A percentile compares a stretch with the other conserved stretches of the same genome.
These are phyloP conservation scores for Ustilago crameri DNA, from an alignment of 1,284 basidiomycete species.

Conservation along the genomic window DNA sequence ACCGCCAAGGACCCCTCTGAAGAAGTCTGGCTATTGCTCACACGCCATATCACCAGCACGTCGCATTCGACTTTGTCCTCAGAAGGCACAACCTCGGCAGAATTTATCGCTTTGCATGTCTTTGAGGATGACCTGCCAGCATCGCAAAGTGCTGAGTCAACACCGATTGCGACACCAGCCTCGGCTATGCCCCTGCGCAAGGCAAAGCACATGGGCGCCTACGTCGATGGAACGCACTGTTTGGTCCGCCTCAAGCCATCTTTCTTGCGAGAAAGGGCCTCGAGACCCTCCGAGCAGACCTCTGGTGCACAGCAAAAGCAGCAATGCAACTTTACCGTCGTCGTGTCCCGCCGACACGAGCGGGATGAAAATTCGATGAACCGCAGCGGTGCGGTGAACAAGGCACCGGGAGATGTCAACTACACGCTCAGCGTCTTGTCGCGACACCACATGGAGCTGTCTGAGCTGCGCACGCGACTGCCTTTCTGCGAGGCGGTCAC, in stretches of 20 bases:
- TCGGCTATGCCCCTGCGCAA: slow-evolving; percentile 13
- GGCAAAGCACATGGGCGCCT: slow-evolving; percentile 71
- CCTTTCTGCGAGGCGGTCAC: slow-evolving; percentile 38
- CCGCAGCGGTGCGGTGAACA: slow-evolving; percentile 3
- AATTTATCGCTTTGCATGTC: slow-evolving; percentile 80
- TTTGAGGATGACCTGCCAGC: slow-evolving; percentile 62
- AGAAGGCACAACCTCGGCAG: slow-evolving; percentile 51
- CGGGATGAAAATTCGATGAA: neutral
- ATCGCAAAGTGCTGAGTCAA: neutral
- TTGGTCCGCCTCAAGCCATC: slow-evolving; percentile 71
- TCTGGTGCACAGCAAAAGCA: slow-evolving; percentile 1
- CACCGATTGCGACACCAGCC: slow-evolving; percentile 1
- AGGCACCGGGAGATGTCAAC: slow-evolving; percentile 24
- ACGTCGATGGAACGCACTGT: slow-evolving; percentile 81
- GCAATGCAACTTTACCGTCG: slow-evolving; percentile 46
- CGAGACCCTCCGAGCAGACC: neutral
- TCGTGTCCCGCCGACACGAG: slow-evolving; percentile 59
- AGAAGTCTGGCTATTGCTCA: slow-evolving; percentile 82
- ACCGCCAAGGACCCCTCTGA: slow-evolving; percentile 12
- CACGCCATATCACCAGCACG: slow-evolving; percentile 75
- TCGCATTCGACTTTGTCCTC: neutral
- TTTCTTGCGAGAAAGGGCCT: slow-evolving; percentile 1
- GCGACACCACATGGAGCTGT: slow-evolving; percentile 20
- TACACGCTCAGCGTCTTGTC: slow-evolving; percentile 75
- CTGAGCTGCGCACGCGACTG: slow-evolving; percentile 34